These are phyloP conservation scores for Oropetium thomaeum DNA, from an alignment of 176 grass and related monocot genomes.

Conservation along the genomic window DNA sequence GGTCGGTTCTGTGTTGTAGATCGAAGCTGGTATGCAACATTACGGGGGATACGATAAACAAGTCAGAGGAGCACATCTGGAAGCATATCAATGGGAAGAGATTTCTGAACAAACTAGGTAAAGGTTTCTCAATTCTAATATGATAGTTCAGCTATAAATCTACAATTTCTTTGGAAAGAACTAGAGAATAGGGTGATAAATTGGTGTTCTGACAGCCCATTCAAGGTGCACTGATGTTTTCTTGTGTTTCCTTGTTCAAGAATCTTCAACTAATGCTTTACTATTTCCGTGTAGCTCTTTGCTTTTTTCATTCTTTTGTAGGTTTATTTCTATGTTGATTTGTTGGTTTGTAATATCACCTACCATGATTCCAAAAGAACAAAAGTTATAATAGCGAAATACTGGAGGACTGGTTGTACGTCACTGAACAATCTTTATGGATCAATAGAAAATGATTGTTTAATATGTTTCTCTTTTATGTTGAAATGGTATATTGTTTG, in stretches of 20 bases:
- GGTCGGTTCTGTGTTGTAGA: constrained; percentile 26
- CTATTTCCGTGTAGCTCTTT: neutral
- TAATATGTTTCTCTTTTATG: neutral
- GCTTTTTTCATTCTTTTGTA: neutral
- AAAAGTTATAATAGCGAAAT: neutral
- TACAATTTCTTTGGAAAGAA: neutral
- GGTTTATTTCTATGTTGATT: neutral
- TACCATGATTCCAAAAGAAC: neutral
- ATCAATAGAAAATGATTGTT: neutral
- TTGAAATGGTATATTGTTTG: neutral
- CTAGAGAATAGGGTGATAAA: neutral
- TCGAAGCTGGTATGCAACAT: constrained; percentile 81
- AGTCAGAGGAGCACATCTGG: constrained; percentile 90
- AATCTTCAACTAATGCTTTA: neutral
- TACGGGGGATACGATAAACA: constrained; percentile 76
- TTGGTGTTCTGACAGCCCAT: neutral
- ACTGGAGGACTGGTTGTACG: neutral
- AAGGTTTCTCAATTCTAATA: neutral
- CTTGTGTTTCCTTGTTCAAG: neutral
- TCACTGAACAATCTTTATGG: neutral
- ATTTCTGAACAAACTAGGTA: constrained; percentile 90
- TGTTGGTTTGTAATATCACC: neutral
- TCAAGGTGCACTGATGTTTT: neutral
- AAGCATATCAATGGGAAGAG: constrained; percentile 93
- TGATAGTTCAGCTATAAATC: neutral